These are phyloP conservation scores for Quercus phellos DNA, from an alignment of 331 rosid species.

Conservation along the genomic window DNA sequence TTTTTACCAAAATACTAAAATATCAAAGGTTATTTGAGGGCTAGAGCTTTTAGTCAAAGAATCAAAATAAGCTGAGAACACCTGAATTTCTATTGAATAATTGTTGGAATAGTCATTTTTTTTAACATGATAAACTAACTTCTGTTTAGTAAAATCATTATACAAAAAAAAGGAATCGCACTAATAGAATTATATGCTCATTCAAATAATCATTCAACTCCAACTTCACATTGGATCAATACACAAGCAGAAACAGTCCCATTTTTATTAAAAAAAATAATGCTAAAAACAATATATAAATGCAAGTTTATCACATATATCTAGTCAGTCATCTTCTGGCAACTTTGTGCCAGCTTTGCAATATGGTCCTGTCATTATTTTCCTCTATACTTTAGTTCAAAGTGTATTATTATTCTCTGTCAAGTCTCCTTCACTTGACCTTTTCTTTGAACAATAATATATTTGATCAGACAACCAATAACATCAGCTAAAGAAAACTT, in stretches of 20 bases:
- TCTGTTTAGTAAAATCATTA: not conserved
- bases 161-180: not conserved
- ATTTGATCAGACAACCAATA: not conserved
- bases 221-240: not conserved
- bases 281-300: not conserved
- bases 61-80: not conserved
- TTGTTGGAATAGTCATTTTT: not conserved
- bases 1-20: not conserved
- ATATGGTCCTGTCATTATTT: not conserved
- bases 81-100: not conserved
- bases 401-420: not conserved
- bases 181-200: not conserved
- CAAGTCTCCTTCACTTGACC: not conserved
- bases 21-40: not conserved
- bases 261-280: not conserved
- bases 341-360: not conserved
- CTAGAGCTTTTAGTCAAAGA: not conserved
- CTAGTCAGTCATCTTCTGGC: not conserved
- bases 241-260: not conserved
- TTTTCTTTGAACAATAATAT: not conserved
- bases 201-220: not conserved
- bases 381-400: not conserved
- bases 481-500: not conserved
- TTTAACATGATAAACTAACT: not conserved
- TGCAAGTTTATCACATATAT: not conserved